Conservation (phyloP, 371 early-diverging fungal genomes). For the Saksenaea oblongispora region DNA sequence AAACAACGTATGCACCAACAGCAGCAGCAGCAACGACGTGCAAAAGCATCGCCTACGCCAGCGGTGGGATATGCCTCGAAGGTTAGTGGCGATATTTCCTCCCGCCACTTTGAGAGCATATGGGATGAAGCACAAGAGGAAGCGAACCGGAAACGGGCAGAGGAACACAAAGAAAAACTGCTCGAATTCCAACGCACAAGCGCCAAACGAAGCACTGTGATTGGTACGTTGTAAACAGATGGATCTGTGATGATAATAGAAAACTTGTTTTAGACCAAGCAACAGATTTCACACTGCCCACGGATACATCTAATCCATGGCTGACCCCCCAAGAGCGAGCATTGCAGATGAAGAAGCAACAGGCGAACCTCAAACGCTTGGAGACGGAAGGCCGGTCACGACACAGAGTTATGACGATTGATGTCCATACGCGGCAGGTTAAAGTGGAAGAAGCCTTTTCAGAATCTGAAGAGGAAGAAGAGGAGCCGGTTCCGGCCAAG, state of each 20-base stretch:
- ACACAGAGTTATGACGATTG: conserved; percentile 70
- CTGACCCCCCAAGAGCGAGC: conserved; percentile 76
- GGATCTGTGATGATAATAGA: not conserved
- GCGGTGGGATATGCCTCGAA: conserved; percentile 46
- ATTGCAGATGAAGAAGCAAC: conserved; percentile 47
- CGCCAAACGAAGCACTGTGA: conserved; percentile 75
- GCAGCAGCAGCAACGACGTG: conserved; percentile 19
- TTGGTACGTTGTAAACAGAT: conserved; percentile 35
- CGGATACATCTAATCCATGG: conserved; percentile 74
- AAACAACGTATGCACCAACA: conserved; percentile 30
- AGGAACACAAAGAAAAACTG: conserved; percentile 72
- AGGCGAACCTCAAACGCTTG: conserved; percentile 46
- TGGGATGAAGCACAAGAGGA: conserved; percentile 48
- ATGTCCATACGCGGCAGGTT: conserved; percentile 60
- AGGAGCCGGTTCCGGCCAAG: conserved; percentile 10
- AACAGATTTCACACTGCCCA: conserved; percentile 72
- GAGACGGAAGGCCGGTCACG: conserved; percentile 49
- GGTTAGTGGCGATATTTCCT: conserved; percentile 29
- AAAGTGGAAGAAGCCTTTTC: conserved; percentile 36
- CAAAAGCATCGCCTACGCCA: conserved; percentile 25
- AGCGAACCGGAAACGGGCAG: conserved; percentile 57
- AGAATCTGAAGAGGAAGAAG: conserved; percentile 23
- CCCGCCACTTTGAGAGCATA: conserved; percentile 6
- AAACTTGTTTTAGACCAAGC: conserved; percentile 60
- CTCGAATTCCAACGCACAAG: conserved; percentile 82